phyloP scores from a whole-genome alignment of 176 grass and related monocot genomes.

The Ensete ventricosum region DNA sequence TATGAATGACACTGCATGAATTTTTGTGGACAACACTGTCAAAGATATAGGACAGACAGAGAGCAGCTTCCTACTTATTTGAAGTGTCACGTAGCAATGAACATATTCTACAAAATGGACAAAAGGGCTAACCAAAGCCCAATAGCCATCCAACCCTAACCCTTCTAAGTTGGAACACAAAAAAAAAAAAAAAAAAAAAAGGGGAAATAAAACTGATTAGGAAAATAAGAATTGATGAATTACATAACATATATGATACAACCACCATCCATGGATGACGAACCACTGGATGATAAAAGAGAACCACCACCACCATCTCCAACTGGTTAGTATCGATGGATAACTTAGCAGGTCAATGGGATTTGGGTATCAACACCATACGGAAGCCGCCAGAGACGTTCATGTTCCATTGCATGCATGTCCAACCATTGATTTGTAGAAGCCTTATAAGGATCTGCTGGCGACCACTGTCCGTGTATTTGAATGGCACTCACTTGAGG shows the following conservation, averaged over 20 bases:
- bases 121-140: neutral
- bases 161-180: neutral
- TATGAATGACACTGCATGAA: too few species aligned
- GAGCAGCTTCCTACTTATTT: neutral
- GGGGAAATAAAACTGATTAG: neutral
- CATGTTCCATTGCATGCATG: neutral
- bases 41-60: neutral
- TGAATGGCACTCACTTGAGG: neutral
- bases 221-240: neutral
- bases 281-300: neutral
- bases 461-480: neutral
- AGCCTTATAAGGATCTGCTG: neutral
- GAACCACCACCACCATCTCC: too few species aligned
- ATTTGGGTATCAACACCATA: neutral
- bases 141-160: neutral
- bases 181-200: too few species aligned
- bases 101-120: constrained; percentile 11
- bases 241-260: constrained; percentile 5
- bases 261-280: neutral
- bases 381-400: neutral
- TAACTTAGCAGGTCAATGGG: neutral
- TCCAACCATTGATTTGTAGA: neutral
- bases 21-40: too few species aligned
- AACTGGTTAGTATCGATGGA: too few species aligned
- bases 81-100: neutral